Evolutionary conservation across 2,329 filamentous ascomycete genomes (phyloP), one percentile per base, ranked within the genome.

Genomic region (Calonectria naviculata): DNA sequence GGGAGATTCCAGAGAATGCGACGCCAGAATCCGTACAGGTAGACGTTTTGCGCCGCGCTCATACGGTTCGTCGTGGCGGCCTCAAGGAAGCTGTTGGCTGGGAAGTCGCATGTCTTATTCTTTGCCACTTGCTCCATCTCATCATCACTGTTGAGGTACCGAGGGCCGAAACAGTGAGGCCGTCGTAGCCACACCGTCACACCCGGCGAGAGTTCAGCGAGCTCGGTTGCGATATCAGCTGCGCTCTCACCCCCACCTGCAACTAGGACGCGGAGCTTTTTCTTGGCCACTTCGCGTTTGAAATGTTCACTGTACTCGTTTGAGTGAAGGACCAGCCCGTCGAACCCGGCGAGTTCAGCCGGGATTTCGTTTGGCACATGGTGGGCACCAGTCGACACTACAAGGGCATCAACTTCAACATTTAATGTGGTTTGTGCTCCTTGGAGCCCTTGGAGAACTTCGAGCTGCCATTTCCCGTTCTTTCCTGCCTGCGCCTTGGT

Each of bases 51-150:
- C 17, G 38, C 56, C 15, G 56, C 56, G 19, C 56, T 61, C 38
- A 61, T 42, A 8, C 56, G 38, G 24, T 61, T 61, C 12, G 56
- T 61, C 26, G 56, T 61, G 56, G 56, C 56, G 15, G 56, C 56
- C 9, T 61, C 56, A 0, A 61, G 56, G 7, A 61, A 44, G 24
- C 56, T 44, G 38, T 61, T 61, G 19, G 56, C 56, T 5, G 56
- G 56, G 26, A 61, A 61, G 9, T 61, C 56, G 9, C 17, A 2
- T n/a, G 17, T 44, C 26, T 44, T 61, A 17, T 61, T 61, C 2
- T 31, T 17, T 7, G 15, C 26, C 36, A 61, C 56, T 26, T 61
- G 56, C 5, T 28, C 38, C 56, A 61, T 61, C 36, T 61, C 56
- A 8, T 44, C 6, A 3, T 42, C 44, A 19, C 4, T n/a, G 24